These are phyloP conservation scores for Nannizzia gypsea DNA, from an alignment of 2,329 filamentous ascomycete species.

Conservation along the genomic window DNA sequence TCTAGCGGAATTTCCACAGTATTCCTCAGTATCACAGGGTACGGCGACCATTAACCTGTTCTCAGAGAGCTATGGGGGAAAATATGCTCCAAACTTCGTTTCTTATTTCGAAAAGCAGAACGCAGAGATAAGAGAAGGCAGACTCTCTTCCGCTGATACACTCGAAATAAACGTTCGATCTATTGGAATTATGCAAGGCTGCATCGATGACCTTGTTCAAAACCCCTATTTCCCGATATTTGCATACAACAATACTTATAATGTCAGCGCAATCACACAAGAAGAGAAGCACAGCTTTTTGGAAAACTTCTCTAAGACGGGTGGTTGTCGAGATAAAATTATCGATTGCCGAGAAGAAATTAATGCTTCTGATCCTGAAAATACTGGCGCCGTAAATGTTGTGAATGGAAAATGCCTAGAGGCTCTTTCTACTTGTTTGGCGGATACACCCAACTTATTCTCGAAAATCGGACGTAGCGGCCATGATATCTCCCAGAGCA, in stretches of 20 bases:
- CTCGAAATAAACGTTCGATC: slow-evolving; percentile 27
- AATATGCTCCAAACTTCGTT: slow-evolving; percentile 20
- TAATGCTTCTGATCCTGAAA: background rate
- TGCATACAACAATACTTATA: slow-evolving; percentile 42
- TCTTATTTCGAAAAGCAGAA: slow-evolving; percentile 2
- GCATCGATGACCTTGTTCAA: slow-evolving; percentile 30
- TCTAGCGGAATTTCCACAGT: slow-evolving; percentile 46
- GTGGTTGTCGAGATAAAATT: slow-evolving; percentile 39
- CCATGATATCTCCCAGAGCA: slow-evolving; percentile 46
- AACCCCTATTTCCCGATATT: slow-evolving; percentile 35
- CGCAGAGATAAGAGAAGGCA: background rate
- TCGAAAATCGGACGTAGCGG: slow-evolving; percentile 38
- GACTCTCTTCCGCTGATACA: background rate
- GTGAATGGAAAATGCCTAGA: background rate
- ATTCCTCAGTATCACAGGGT: background rate
- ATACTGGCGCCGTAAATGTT: background rate
- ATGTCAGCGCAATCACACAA: slow-evolving; percentile 35
- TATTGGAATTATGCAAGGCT: slow-evolving; percentile 33
- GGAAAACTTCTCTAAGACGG: slow-evolving; percentile 25
- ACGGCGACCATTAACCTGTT: slow-evolving; percentile 15
- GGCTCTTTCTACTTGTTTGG: background rate
- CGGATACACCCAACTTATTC: slow-evolving; percentile 24
- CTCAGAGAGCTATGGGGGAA: slow-evolving; percentile 38
- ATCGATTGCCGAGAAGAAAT: slow-evolving; percentile 30
- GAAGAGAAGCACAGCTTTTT: slow-evolving; percentile 30